Evolutionary conservation across 805 yeast genomes (phyloP), one percentile per base, ranked within the genome.

Genomic region (Suhomyces tanzawaensis): DNA sequence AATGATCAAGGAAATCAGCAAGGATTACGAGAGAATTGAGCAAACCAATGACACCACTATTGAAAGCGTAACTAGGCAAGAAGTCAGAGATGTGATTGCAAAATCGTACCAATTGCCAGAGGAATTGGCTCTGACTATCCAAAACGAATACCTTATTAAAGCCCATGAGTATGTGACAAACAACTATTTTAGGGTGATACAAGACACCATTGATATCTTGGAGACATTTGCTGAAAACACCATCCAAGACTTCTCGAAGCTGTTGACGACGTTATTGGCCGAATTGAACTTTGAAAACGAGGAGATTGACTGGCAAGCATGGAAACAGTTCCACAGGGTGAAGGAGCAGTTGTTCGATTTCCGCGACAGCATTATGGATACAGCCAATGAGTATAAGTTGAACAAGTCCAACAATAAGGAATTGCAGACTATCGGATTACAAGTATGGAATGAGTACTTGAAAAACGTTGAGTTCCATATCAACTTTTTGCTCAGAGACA

Each of bases 221-320:
- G 90, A 84, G 56, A 84, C 84, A 44, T 85, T 84, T 68, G 80
- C 82, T 4, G 89, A 83, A 38, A 74, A 78, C 5, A 71, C 85
- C 19, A 70, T 83, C 38, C 71, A 64, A 47, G 87, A 82, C 47
- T 83, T 81, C 62, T 74, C 84, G 6, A 74, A 75, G 36, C 73
- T 77, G 41, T 70, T 84, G 52, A 72, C 80, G 36, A 62, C 65
- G 15, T 46, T 63, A 39, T 45, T 79, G 79, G 72, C 57, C 58
- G 21, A 77, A 74, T 44, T 81, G 85, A 43, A 46, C 7, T 32
- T 47, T 27, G 46, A 44, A 12, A 15, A 32, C 21, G 60, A 52
- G 25, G 46, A 49, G n/a, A 31, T 48, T 35, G 40, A 46, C 15
- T 57, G 62, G 62, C 30, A 39, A 7, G 49, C 60, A 1, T 57